Evolutionary conservation across 2,329 filamentous ascomycete species (phyloP), one percentile per base, ranked within the genome.

Genomic region (Aspergillus sp.): DNA sequence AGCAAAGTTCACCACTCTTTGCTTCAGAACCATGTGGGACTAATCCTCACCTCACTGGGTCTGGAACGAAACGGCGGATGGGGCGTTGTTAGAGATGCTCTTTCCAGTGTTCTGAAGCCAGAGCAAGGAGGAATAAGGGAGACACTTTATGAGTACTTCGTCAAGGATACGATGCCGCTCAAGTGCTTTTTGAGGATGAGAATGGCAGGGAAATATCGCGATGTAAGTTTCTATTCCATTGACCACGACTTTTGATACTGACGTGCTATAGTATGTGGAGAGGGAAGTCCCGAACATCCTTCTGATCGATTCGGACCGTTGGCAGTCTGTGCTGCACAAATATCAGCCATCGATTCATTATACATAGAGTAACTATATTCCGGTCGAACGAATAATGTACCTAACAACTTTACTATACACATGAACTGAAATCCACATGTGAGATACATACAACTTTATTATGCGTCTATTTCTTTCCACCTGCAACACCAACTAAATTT

Each of bases 401-500:
- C n/a, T n/a, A 19, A 19, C 19, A 19, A 19, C 19, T 19, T 19
- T 4, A 19, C 19, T 19, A 19, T 19, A 19, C 19, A 19, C 4
- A 19, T 19, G 19, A 19, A 19, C 19, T 19, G 19, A 19, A 19
- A 19, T 19, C 19, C 19, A 19, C 19, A 19, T 19, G 19, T 4
- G 19, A 19, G 19, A 19, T 19, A 33, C 1, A 5, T 33, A 6
- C 13, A 34, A 34, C 33, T 13, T 13, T 34, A 34, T 8, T 2
- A 8, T 34, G 19, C 33, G 12, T 19, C n/a, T 34, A 12, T 8
- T 7, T 19, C n/a, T 34, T 5, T 19, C 33, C 33, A 19, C 56
- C 50, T 3, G 60, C 60, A 19, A 51, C 48, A 0, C 65, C 69
- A 10, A 72, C 61, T 31, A 73, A 39, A 46, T 64, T 67, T 2